phyloP scores from a whole-genome alignment of 148 eudicot genomes.

The Camellia lanceoleosa region DNA sequence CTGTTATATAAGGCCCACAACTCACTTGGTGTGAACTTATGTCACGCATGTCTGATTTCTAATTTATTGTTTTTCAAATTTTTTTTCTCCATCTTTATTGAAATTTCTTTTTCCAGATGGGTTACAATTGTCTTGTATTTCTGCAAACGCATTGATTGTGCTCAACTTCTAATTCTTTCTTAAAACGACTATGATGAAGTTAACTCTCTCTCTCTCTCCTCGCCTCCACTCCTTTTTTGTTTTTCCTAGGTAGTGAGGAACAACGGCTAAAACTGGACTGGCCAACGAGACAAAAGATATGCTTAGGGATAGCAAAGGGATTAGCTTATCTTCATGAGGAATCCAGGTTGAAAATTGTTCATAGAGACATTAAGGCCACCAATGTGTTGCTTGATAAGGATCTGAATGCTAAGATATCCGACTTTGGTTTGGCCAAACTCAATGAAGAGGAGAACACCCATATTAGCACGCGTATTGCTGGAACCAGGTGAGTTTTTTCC shows the following conservation, averaged over 20 bases:
- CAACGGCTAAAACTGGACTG: constrained; percentile 41
- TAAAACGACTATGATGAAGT: background rate
- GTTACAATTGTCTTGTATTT: too few species aligned
- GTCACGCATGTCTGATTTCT: too few species aligned
- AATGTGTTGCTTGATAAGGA: constrained; percentile 35
- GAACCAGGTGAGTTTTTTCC: constrained; percentile 33
- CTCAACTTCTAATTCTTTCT: background rate
- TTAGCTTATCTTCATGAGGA: constrained; percentile 65
- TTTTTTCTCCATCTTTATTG: too few species aligned
- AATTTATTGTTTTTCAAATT: too few species aligned
- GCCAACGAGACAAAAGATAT: constrained; percentile 44
- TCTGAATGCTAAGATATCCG: constrained; percentile 37
- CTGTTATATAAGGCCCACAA: too few species aligned
- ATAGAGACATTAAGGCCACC: constrained; percentile 51
- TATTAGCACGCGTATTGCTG: constrained; percentile 38
- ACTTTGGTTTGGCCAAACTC: constrained; percentile 39
- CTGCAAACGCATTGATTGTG: too few species aligned
- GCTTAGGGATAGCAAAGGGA: constrained; percentile 53
- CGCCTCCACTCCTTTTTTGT: background rate
- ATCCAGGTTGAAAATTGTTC: constrained; percentile 58
- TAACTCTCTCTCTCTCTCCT: background rate
- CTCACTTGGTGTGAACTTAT: too few species aligned
- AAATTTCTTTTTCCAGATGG: too few species aligned
- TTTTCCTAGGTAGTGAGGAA: constrained; percentile 29
- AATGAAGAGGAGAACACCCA: constrained; percentile 41